Evolutionary conservation across 495 filamentous ascomycete species (phyloP).

Genomic region (Aspergillus incahuasiensis): DNA sequence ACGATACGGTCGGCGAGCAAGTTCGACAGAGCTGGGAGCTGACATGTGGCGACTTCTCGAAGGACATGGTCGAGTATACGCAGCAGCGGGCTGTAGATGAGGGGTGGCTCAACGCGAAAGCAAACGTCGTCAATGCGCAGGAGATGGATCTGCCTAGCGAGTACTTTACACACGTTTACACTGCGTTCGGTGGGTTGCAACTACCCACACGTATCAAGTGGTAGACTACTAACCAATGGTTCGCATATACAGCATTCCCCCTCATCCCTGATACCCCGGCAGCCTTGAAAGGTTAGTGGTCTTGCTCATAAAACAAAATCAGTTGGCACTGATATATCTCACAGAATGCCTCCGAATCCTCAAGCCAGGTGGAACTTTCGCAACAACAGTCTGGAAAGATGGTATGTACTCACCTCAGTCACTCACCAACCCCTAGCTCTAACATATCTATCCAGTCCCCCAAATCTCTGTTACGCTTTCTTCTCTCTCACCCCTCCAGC

Average conservation of each 20-base stretch:
- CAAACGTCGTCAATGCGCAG: constrained; percentile 32
- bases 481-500: constrained; percentile 27
- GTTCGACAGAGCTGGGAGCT: constrained; percentile 24
- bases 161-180: constrained; percentile 31
- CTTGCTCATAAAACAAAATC: no score
- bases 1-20: constrained; percentile 19
- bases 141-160: constrained; percentile 24
- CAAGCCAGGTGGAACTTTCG: constrained; percentile 32
- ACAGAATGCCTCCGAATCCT: constrained; percentile 35
- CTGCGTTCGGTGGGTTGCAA: constrained; percentile 32
- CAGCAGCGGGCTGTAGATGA: constrained; percentile 22
- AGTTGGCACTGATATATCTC: not conserved
- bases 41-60: constrained; percentile 36
- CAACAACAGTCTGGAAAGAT: constrained; percentile 33
- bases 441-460: constrained; percentile 16
- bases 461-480: constrained; percentile 26
- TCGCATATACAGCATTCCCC: constrained; percentile 21
- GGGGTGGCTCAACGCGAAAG: constrained; percentile 29
- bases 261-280: constrained; percentile 20
- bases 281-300: constrained; percentile 28
- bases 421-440: no score
- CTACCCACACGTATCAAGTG: not conserved
- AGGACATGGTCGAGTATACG: constrained; percentile 29
- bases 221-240: not conserved
- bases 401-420: constrained; percentile 11